Conservation (phyloP, 2,329 filamentous ascomycete species). For the Stromatinia cepivora region DNA sequence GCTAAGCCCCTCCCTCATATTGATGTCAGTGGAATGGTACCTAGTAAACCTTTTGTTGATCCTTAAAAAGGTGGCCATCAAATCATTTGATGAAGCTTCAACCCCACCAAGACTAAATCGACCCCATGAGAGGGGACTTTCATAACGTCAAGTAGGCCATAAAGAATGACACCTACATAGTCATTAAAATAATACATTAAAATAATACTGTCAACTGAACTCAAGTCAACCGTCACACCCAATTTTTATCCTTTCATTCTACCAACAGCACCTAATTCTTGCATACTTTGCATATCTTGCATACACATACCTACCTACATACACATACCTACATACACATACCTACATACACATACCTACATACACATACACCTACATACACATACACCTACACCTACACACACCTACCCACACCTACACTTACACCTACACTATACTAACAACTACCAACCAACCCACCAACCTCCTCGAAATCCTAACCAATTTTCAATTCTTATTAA, state of each 20-base stretch:
- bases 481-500: neutral
- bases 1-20: neutral
- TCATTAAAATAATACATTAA: neutral
- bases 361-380: neutral
- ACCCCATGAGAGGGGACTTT: neutral
- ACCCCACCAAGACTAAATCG: neutral
- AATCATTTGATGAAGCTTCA: neutral
- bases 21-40: neutral
- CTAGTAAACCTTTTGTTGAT: neutral
- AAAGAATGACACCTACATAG: neutral
- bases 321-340: neutral
- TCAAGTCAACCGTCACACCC: neutral
- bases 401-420: neutral
- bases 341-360: neutral
- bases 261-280: neutral
- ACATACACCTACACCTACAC: neutral
- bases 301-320: neutral
- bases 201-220: neutral
- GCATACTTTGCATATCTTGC: neutral
- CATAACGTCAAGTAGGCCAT: too few species aligned
- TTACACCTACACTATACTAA: neutral
- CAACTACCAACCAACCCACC: neutral
- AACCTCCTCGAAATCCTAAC: slow-evolving; percentile 8
- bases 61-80: neutral
- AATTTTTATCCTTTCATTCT: neutral